Evolutionary conservation across 306 rosid species (phyloP).

Genomic region (Citrullus amarus): DNA sequence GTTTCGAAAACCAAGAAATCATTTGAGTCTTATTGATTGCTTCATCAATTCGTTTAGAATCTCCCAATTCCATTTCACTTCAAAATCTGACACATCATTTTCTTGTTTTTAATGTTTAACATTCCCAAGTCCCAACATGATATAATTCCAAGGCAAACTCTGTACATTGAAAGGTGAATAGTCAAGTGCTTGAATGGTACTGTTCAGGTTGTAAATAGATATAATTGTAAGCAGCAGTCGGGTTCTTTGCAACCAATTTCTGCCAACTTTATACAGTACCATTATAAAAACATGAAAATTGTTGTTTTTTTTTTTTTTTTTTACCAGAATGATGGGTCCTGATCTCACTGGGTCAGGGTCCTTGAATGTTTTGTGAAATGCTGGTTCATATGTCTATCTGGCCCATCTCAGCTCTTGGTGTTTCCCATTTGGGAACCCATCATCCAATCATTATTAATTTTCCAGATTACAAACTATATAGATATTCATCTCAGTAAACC

Average conservation of each 20-base stretch:
- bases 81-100: background rate
- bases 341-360: conserved; percentile 1
- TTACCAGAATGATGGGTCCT: conserved; percentile 8
- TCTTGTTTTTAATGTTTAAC: background rate
- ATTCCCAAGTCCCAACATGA: background rate
- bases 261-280: background rate
- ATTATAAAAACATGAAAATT: background rate
- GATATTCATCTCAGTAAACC: conserved; percentile 6
- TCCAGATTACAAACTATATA: background rate
- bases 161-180: background rate
- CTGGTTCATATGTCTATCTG: conserved; percentile 6
- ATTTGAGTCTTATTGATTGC: background rate
- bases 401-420: conserved; percentile 3
- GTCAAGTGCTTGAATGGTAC: background rate
- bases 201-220: background rate
- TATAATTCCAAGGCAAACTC: background rate
- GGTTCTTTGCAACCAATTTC: background rate
- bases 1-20: background rate
- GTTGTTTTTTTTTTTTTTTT: background rate
- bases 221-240: background rate
- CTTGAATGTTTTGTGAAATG: conserved; percentile 5
- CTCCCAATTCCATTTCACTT: background rate
- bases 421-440: conserved; percentile 11
- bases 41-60: background rate
- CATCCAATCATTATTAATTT: conserved; percentile 1